A percentile compares a stretch with the other conserved stretches of the same genome.
Evolutionary conservation across 768 basidiomycete genomes (phyloP).

Genomic region (Hypsizygus marmoreus): DNA sequence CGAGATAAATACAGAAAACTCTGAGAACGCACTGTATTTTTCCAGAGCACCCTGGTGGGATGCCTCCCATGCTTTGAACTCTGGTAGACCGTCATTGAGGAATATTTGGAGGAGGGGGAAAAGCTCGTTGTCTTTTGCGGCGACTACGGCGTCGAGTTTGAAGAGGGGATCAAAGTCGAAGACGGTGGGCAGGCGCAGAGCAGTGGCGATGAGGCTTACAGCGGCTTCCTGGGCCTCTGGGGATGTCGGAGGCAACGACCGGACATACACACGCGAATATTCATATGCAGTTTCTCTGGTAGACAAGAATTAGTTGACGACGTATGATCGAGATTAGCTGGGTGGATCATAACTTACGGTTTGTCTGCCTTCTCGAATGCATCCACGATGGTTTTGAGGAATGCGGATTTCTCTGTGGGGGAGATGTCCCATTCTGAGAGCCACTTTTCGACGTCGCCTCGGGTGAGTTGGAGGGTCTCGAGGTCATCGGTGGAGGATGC

Average conservation of each 20-base stretch:
- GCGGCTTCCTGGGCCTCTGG: conserved; percentile 54
- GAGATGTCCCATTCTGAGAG: conserved; percentile 73
- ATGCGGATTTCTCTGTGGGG: conserved; percentile 60
- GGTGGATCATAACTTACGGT: conserved; percentile 46
- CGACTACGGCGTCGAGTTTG: conserved; percentile 71
- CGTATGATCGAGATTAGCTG: neutral
- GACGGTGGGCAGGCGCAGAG: conserved; percentile 62
- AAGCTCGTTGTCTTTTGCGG: conserved; percentile 66
- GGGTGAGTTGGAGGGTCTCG: conserved; percentile 58
- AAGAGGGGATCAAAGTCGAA: conserved; percentile 85
- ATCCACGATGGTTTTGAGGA: conserved; percentile 65
- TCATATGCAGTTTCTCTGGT: conserved; percentile 64
- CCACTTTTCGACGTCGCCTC: conserved; percentile 72
- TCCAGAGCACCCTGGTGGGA: conserved; percentile 50
- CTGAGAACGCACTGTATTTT: conserved; percentile 54
- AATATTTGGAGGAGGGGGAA: conserved; percentile 79
- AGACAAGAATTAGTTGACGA: conserved; percentile 1
- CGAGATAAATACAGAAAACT: conserved; percentile 6
- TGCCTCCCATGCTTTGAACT: conserved; percentile 63
- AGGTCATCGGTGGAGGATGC: conserved; percentile 65
- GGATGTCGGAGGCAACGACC: conserved; percentile 58
- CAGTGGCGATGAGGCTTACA: conserved; percentile 59
- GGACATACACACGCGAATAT: conserved; percentile 63
- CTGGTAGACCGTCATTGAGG: conserved; percentile 60
- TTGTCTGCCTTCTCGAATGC: conserved; percentile 59